Conservation (phyloP, 169 alveolate species). For the Amoebophrya sp. region DNA sequence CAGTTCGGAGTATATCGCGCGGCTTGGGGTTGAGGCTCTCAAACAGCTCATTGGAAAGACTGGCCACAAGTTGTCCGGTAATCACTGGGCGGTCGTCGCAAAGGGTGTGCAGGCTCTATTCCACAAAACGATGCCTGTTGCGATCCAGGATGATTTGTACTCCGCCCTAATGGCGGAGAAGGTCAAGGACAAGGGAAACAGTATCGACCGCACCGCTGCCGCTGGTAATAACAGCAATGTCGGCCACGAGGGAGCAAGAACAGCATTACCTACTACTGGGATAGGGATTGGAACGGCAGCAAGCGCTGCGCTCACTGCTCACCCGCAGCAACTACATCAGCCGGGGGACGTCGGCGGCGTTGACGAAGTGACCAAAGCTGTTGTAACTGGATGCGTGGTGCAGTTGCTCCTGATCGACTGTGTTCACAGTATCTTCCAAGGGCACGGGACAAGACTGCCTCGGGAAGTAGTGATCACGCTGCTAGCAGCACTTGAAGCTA, state of each 20-base stretch:
- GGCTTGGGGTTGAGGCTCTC: neutral
- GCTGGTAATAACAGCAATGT: no score
- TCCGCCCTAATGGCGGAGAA: neutral
- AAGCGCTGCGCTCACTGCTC: no score
- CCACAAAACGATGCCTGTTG: neutral
- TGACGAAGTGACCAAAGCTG: neutral
- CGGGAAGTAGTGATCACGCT: neutral
- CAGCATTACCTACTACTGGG: no score
- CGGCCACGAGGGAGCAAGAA: no score
- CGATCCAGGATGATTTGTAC: neutral
- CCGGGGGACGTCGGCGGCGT: no score
- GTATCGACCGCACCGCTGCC: no score
- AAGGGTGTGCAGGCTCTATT: neutral
- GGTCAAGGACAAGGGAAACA: no score
- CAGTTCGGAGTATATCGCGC: neutral
- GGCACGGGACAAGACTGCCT: neutral
- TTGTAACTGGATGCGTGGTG: constrained; percentile 30
- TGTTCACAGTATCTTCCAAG: neutral
- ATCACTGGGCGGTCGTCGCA: neutral
- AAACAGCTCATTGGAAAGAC: neutral
- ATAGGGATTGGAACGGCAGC: no score
- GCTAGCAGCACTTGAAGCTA: neutral
- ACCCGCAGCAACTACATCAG: no score
- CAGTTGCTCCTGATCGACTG: constrained; percentile 32
- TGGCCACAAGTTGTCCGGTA: neutral